Evolutionary conservation across 2,329 filamentous ascomycete genomes (phyloP).

Genomic region (Magnaporthales sp.): DNA sequence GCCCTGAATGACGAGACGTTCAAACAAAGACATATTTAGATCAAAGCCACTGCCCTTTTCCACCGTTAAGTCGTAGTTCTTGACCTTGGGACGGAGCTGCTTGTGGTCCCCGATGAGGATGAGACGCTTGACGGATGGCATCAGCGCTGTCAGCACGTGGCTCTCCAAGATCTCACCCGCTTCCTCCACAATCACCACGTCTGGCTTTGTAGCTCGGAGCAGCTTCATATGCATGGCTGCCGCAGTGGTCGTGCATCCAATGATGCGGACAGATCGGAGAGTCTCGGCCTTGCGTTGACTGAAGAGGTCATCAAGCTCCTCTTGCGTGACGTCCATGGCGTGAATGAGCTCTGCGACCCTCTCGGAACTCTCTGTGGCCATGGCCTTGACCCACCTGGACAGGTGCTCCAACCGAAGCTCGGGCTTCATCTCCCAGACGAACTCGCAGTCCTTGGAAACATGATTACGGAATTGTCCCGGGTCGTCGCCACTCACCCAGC

Average conservation of each 20-base stretch:
- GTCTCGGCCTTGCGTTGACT: constrained; percentile 30
- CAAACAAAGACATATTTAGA: constrained; percentile 60
- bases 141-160: constrained; percentile 55
- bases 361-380: constrained; percentile 41
- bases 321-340: constrained; percentile 32
- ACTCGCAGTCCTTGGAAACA: constrained; percentile 16
- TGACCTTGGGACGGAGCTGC: constrained; percentile 61
- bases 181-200: constrained; percentile 60
- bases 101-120: constrained; percentile 67
- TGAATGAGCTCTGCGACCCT: constrained; percentile 27
- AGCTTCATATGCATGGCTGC: constrained; percentile 53
- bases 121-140: constrained; percentile 47
- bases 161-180: constrained; percentile 65
- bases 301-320: constrained; percentile 32
- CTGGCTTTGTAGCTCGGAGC: constrained; percentile 44
- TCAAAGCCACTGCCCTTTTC: constrained; percentile 59
- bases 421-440: constrained; percentile 44
- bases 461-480: constrained; percentile 31
- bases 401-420: constrained; percentile 25
- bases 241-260: constrained; percentile 63
- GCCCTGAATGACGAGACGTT: constrained; percentile 51
- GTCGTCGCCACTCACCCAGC: constrained; percentile 40
- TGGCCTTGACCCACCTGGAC: constrained; percentile 30
- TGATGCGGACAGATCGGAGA: constrained; percentile 48
- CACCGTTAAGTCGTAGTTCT: constrained; percentile 49